Evolutionary conservation across 805 yeast species (phyloP).

Genomic region (Wickerhamia fluorescens): DNA sequence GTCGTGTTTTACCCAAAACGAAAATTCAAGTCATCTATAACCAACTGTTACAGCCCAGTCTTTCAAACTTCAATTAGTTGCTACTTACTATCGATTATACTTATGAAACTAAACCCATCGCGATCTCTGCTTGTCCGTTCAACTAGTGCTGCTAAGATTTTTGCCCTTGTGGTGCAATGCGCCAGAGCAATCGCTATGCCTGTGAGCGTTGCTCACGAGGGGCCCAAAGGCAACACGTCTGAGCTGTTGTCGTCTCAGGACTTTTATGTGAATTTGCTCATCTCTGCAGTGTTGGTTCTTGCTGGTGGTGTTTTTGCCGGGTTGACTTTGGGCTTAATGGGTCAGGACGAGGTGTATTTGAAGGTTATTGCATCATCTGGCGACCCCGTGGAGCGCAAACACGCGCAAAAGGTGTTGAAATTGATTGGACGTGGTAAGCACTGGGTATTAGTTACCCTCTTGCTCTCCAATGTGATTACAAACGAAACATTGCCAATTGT

Average conservation of each 20-base stretch:
- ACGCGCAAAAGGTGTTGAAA: constrained; percentile 65
- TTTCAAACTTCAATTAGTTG: too few relatives aligned
- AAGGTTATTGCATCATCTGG: constrained; percentile 90
- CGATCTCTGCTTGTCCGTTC: too few relatives aligned
- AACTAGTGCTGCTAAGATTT: too few relatives aligned
- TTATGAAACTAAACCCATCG: too few relatives aligned
- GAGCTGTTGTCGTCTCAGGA: constrained; percentile 9
- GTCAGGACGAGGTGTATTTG: constrained; percentile 92
- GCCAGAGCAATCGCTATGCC: neutral
- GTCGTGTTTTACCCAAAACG: too few relatives aligned
- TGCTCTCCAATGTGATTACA: constrained; percentile 82
- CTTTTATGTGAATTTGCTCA: constrained; percentile 41
- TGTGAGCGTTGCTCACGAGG: too few relatives aligned
- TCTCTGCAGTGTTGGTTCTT: constrained; percentile 57
- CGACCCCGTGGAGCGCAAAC: constrained; percentile 54
- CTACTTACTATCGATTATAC: too few relatives aligned
- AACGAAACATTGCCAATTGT: constrained; percentile 94
- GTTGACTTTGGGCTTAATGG: constrained; percentile 92
- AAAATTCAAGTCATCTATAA: too few relatives aligned
- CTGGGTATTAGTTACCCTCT: constrained; percentile 88
- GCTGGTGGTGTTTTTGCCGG: constrained; percentile 92
- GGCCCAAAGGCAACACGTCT: neutral
- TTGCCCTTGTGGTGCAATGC: neutral
- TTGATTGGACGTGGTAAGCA: constrained; percentile 83
- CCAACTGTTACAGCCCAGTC: too few relatives aligned